phyloP scores from a whole-genome alignment of 1,139 yeast species.

The Yamadazyma trypodendri region DNA sequence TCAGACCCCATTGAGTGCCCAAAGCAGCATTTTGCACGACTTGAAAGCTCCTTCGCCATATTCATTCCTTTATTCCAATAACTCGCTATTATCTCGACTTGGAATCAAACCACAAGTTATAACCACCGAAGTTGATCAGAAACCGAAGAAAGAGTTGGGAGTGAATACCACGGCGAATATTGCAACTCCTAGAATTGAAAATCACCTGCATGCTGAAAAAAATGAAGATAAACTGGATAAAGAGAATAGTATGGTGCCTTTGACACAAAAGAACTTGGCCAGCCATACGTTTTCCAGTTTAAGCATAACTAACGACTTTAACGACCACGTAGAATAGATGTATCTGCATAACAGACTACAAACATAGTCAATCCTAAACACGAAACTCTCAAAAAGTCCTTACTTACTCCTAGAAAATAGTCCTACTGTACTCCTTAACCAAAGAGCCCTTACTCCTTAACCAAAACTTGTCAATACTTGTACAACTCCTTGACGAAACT shows the following conservation, averaged over 20 bases:
- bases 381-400: too few species aligned
- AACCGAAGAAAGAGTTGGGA: constrained; percentile 11
- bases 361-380: too few species aligned
- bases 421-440: too few species aligned
- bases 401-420: too few species aligned
- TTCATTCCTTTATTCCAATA: constrained; percentile 34
- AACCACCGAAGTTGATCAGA: constrained; percentile 18
- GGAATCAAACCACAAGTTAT: constrained; percentile 48
- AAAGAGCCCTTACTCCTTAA: too few species aligned
- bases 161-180: constrained; percentile 14
- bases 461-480: constrained; percentile 38
- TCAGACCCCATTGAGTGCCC: constrained; percentile 33
- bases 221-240: constrained; percentile 15
- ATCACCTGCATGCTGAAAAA: constrained; percentile 1
- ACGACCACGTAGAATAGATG: constrained; percentile 29
- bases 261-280: constrained; percentile 35
- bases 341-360: too few species aligned
- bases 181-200: constrained; percentile 1
- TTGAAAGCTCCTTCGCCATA: constrained; percentile 26
- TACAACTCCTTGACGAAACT: constrained; percentile 85
- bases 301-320: constrained; percentile 16
- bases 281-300: constrained; percentile 26
- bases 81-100: constrained; percentile 36
- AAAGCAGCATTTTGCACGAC: constrained; percentile 29
- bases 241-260: constrained; percentile 18